Evolutionary conservation across 2,329 filamentous ascomycete species (phyloP), one percentile per base, ranked within the genome.

Genomic region (Diplodia corticola): DNA sequence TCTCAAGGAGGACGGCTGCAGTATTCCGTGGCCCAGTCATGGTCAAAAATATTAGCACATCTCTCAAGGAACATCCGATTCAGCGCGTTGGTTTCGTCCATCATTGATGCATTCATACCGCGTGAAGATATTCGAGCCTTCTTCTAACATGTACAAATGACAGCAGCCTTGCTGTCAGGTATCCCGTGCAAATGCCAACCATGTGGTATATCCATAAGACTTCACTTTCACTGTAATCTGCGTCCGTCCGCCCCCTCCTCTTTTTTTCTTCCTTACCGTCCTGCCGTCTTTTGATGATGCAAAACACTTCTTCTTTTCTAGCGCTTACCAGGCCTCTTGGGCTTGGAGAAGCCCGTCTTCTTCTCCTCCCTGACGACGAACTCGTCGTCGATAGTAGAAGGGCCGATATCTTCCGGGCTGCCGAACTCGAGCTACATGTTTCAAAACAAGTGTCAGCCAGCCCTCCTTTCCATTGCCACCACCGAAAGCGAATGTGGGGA

Each of bases 261-360:
- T 12, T n/a, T n/a, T n/a, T n/a, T n/a, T n/a, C n/a, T n/a, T n/a
- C n/a, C n/a, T n/a, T 55, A 9, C 30, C n/a, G 9, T 30, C 12
- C 26, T 6, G 28, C 28, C 28, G 17, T 33, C 5, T 33, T 33
- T 4, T 17, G 5, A 6, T n/a, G n/a, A 15, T 24, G 53, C 35
- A 37, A 6, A 7, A 4, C 6, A 20, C 1, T 20, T 44, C 7
- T 17, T 7, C 22, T 17, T 24, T 5, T 37, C 30, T 48, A 83
- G 65, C 80, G 71, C 81, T 89, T 83, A 44, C 91, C 91, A 5
- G 91, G 91, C 73, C 91, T 85, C 86, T 92, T 93, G 30, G 91
- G 91, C 75, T 91, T 85, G 73, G 86, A 88, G 78, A 95, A 95
- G 0, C 83, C 87, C 75, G 87, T 85, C 77, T 89, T 89, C 54